Base-by-base conservation (phyloP, 306 rosid species). In the Quercus glauca region DNA sequence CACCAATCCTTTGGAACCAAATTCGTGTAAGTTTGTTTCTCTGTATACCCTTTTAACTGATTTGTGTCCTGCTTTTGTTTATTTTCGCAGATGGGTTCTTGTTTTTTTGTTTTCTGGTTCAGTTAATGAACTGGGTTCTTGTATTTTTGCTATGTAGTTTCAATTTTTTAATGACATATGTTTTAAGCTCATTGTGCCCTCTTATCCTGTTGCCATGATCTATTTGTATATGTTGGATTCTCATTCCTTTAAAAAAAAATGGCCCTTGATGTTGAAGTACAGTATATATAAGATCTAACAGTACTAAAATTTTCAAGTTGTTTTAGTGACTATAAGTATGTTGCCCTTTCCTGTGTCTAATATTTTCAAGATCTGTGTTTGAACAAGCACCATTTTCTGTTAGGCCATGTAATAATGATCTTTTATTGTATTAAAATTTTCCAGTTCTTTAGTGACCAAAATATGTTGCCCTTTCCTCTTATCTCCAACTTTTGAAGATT, bases 1-100 rank as follows among this genome's bases (percentile, higher is more conserved):
- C 97, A 93, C 74, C n/a, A 41, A 12, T 83, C 91, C 19, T 71
- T 82, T 4, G 84, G 86, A 21, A 87, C 91, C 73, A 90, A 83
- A 79, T 89, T 86, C 45, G 78, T 79, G 98, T 93, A 79, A 56
- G 80, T 80, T 41, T 21, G 25, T 43, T 55, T 51, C 28, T 11
- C 14, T 13, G 10, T 13, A 13, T 13, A 5, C 52, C 37, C 35
- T 8, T 64, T 21, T 11, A 41, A 9, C 73, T 55, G 59, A 19
- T 60, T 18, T 69, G 13, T 7, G 0, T 23, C 19, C 31, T 29
- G 1, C 3, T 11, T 4, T 65, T 55, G 11, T 53, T 25, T 57
- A 17, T 51, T 60, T 55, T 55, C 70, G 53, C 60, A 4, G 51
- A 13, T 75, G 74, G 59, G 53, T 45, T 29, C 49, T 55, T 73